A percentile compares a stretch with the other conserved stretches of the same genome.
phyloP scores from a whole-genome alignment of 1,139 yeast genomes.

The Geotrichum citri-aurantii region DNA sequence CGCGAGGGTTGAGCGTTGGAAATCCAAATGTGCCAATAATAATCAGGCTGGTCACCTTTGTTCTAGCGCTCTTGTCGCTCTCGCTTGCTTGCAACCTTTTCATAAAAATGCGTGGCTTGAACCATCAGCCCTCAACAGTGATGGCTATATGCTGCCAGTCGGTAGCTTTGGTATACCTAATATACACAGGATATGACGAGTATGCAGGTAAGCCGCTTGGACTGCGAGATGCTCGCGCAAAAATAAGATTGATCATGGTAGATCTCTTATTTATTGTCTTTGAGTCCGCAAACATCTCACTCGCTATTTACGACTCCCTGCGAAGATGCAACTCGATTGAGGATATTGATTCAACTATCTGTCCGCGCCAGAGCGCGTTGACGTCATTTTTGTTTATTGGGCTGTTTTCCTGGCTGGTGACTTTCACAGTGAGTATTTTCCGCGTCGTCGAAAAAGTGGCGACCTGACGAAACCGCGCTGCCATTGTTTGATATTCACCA shows the following conservation, averaged over 20 bases:
- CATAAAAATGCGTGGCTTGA: conserved; percentile 28
- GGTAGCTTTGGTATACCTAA: conserved; percentile 66
- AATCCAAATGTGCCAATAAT: conserved; percentile 79
- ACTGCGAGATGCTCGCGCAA: conserved; percentile 72
- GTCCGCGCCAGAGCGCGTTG: conserved; percentile 1
- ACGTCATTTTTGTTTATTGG: background rate
- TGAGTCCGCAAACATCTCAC: conserved; percentile 80
- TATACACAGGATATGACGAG: conserved; percentile 83
- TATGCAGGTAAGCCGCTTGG: conserved; percentile 90
- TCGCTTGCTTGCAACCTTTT: conserved; percentile 29
- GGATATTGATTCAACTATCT: background rate
- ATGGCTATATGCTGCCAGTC: conserved; percentile 87
- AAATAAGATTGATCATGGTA: conserved; percentile 66
- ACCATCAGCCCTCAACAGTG: conserved; percentile 82
- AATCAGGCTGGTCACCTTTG: conserved; percentile 60
- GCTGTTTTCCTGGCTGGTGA: conserved; percentile 8
- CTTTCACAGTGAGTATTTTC: conserved; percentile 8
- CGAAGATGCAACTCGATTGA: conserved; percentile 62
- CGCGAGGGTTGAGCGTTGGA: conserved; percentile 50
- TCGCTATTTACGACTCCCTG: conserved; percentile 67
- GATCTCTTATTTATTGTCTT: conserved; percentile 87
- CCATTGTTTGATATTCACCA: background rate
- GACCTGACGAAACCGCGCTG: background rate
- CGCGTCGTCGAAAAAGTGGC: conserved; percentile 6
- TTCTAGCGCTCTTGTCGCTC: conserved; percentile 33